Conservation (phyloP, 2,329 filamentous ascomycete genomes). For the Aspergillus persii region DNA sequence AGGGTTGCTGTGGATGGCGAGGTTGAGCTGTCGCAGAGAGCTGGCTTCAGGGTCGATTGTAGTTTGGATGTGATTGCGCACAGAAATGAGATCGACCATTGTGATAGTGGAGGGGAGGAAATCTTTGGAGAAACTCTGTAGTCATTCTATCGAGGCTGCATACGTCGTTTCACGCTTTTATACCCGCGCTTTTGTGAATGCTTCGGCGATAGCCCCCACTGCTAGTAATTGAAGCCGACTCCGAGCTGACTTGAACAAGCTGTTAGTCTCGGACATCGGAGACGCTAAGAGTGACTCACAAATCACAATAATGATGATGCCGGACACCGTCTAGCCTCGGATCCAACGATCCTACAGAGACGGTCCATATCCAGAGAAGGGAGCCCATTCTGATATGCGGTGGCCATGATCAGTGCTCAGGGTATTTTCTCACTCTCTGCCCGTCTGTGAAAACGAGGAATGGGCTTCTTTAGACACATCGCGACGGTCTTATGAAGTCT, state of each 20-base stretch:
- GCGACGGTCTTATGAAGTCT: no score
- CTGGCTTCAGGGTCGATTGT: background rate
- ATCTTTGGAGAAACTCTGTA: background rate
- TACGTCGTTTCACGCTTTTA: background rate
- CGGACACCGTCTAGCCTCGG: no score
- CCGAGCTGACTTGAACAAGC: background rate
- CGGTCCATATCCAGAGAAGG: no score
- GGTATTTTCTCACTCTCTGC: no score
- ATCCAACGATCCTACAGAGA: no score
- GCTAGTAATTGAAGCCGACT: background rate
- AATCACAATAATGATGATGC: no score
- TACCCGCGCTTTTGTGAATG: background rate
- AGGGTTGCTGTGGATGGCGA: conserved; percentile 15
- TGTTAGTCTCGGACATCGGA: background rate
- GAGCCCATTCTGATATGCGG: no score
- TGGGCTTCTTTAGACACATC: no score
- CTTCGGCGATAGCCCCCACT: background rate
- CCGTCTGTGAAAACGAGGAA: no score
- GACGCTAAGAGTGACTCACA: background rate
- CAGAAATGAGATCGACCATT: background rate
- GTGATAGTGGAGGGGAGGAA: background rate
- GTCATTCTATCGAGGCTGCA: background rate
- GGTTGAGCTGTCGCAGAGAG: background rate
- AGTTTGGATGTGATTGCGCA: background rate
- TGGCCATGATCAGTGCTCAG: no score